Conservation (phyloP, 2,329 filamentous ascomycete genomes). For the Aureobasidium musti region DNA sequence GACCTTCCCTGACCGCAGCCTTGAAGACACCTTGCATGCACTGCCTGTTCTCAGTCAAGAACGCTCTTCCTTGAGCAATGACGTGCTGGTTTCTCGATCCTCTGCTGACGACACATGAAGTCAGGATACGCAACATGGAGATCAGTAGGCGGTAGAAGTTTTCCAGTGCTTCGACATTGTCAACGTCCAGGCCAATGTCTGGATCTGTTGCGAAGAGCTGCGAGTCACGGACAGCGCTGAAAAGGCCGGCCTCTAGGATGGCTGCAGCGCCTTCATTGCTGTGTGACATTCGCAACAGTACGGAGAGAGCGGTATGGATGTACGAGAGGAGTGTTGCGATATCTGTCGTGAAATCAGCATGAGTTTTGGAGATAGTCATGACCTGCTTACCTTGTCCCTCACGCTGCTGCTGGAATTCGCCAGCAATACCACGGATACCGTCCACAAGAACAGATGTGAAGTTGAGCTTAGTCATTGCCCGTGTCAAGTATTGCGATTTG, state of each 20-base stretch:
- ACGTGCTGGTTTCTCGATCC: slow-evolving; percentile 76
- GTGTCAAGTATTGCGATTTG: slow-evolving; percentile 74
- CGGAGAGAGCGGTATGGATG: slow-evolving; percentile 74
- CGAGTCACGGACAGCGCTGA: slow-evolving; percentile 76
- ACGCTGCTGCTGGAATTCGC: slow-evolving; percentile 56
- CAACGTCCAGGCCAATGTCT: slow-evolving; percentile 78
- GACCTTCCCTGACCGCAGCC: slow-evolving; percentile 60
- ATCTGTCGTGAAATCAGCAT: slow-evolving; percentile 45
- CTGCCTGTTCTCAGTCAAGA: slow-evolving; percentile 78
- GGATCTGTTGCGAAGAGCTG: slow-evolving; percentile 88
- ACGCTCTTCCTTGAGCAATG: slow-evolving; percentile 72
- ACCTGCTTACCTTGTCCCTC: slow-evolving; percentile 35
- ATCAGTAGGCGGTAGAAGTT: slow-evolving; percentile 84
- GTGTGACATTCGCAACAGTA: slow-evolving; percentile 82
- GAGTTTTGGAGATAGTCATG: not conserved
- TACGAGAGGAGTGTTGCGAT: slow-evolving; percentile 58
- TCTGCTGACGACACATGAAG: slow-evolving; percentile 75
- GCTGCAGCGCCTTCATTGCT: slow-evolving; percentile 80
- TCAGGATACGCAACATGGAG: slow-evolving; percentile 77
- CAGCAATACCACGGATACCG: slow-evolving; percentile 74
- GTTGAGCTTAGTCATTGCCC: slow-evolving; percentile 80
- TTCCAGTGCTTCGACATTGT: slow-evolving; percentile 68
- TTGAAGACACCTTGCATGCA: slow-evolving; percentile 90
- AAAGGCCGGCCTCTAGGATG: slow-evolving; percentile 85
- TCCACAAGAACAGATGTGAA: slow-evolving; percentile 90